These are phyloP conservation scores for Acanthamoeba culbertsoni DNA, from an alignment of 208 protist species.

Conservation along the genomic window DNA sequence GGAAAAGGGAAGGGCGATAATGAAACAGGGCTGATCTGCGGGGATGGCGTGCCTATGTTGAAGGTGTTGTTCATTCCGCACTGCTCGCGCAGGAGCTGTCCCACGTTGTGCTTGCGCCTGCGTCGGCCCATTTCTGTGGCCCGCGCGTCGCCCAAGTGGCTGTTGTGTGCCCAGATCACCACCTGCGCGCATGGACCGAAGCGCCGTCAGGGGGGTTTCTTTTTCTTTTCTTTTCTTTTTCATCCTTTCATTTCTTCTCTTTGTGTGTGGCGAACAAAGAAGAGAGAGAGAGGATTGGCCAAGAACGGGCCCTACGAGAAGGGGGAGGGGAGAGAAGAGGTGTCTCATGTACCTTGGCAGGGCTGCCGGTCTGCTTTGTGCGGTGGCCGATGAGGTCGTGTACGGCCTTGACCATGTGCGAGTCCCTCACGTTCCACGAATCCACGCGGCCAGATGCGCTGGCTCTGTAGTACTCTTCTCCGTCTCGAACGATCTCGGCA, in stretches of 20 bases:
- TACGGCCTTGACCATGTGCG: constrained; percentile 48
- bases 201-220: no score
- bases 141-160: constrained; percentile 57
- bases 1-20: neutral
- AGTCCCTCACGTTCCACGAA: constrained; percentile 53
- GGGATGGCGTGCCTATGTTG: no score
- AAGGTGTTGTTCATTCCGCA: constrained; percentile 20
- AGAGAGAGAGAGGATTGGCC: neutral
- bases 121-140: constrained; percentile 24
- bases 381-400: constrained; percentile 1
- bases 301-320: neutral
- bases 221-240: no score
- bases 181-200: no score
- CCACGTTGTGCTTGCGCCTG: constrained; percentile 5
- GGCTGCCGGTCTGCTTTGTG: constrained; percentile 5
- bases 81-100: neutral
- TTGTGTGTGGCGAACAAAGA: no score
- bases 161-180: constrained; percentile 67
- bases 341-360: neutral
- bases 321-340: neutral
- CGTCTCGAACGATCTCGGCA: constrained; percentile 29
- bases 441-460: neutral
- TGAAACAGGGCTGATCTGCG: no score
- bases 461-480: constrained; percentile 36
- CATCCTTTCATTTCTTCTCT: no score